Conservation (phyloP, 2,329 filamentous ascomycete species). For the Cladophialophora exuberans region DNA sequence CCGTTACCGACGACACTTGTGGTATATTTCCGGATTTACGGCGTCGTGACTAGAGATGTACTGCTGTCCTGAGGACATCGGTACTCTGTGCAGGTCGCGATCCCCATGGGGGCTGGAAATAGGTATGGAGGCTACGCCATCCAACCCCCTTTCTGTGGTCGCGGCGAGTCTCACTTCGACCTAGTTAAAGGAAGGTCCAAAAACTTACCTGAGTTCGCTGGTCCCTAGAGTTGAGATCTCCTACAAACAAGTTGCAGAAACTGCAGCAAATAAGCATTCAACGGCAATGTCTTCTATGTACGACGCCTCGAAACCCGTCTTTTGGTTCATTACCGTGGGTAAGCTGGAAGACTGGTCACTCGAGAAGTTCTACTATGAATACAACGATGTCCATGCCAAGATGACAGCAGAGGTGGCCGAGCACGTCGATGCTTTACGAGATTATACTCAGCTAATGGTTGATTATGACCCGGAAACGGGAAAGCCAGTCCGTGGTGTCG, state of each 20-base stretch:
- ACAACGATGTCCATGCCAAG: conserved; percentile 5
- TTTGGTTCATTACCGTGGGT: conserved; percentile 7
- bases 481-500: not conserved
- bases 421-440: not conserved
- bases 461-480: not conserved
- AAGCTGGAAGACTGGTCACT: not conserved
- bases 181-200: not conserved
- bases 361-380: conserved; percentile 3
- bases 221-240: not conserved
- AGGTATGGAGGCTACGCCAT: no score
- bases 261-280: not conserved
- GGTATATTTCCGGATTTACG: no score
- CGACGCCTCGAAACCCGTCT: conserved; percentile 1
- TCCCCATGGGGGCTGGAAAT: no score
- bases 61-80: not conserved
- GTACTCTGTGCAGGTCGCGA: not conserved
- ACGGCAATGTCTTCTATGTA: not conserved
- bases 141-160: no score
- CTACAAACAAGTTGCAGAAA: not conserved
- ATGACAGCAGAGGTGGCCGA: conserved; percentile 6
- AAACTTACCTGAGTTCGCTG: not conserved
- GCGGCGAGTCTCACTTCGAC: not conserved
- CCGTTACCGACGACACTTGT: not conserved
- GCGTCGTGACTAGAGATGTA: no score
- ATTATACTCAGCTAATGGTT: conserved; percentile 7